Evolutionary conservation across 495 filamentous ascomycete species (phyloP).

Genomic region (Xylaria intraflava): DNA sequence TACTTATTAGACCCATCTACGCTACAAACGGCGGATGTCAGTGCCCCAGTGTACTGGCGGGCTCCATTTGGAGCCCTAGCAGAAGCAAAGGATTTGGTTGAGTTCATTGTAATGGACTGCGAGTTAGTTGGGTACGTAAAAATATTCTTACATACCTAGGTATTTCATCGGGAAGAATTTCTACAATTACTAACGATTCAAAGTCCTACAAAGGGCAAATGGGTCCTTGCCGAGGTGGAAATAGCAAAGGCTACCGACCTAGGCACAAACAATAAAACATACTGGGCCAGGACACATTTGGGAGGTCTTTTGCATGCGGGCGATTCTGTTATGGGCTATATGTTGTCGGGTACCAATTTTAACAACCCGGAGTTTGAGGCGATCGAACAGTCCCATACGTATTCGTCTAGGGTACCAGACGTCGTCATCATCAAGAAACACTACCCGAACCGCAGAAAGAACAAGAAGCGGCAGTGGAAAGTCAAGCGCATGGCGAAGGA

Average conservation of each 20-base stretch:
- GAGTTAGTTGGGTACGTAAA: constrained; percentile 61
- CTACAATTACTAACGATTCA: neutral
- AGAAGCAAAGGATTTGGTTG: constrained; percentile 75
- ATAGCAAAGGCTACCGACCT: constrained; percentile 84
- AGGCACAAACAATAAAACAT: constrained; percentile 78
- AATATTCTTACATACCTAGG: constrained; percentile 20
- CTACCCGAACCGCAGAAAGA: constrained; percentile 78
- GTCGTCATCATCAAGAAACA: constrained; percentile 94
- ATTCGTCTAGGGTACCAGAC: constrained; percentile 75
- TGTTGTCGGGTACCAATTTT: constrained; percentile 80
- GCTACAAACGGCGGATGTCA: constrained; percentile 82
- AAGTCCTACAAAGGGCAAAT: constrained; percentile 60
- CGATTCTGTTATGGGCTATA: constrained; percentile 88
- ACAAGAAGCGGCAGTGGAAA: constrained; percentile 79
- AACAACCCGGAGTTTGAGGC: constrained; percentile 81
- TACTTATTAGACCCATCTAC: constrained; percentile 87
- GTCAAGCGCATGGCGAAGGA: constrained; percentile 89
- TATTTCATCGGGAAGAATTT: neutral
- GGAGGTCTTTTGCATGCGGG: constrained; percentile 81
- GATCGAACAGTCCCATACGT: constrained; percentile 61
- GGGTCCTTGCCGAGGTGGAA: constrained; percentile 74
- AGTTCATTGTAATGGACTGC: constrained; percentile 94
- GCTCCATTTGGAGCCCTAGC: constrained; percentile 76
- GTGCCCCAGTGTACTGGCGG: constrained; percentile 77
- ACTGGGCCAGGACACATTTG: constrained; percentile 83